Base-by-base conservation (phyloP, 2,329 filamentous ascomycete genomes). In the Raffaelea deltoideospora region DNA sequence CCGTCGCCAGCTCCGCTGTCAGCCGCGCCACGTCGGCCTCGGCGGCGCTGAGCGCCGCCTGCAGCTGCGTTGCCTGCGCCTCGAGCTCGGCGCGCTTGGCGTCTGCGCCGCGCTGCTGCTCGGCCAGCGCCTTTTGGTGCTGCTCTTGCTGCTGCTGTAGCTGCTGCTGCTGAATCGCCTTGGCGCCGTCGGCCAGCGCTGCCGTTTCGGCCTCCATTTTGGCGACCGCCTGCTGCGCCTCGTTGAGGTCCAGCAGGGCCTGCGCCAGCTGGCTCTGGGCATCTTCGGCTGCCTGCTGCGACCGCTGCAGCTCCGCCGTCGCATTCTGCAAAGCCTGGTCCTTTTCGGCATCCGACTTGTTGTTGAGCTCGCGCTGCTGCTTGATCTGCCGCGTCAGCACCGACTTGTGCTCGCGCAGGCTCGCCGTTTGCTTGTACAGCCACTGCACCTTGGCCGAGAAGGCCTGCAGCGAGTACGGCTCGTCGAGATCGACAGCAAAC, bases 361-460 rank as follows among this genome's bases (percentile, higher is more conserved):
- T 86, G 58, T 93, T 93, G 39, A 95, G 69, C 51, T 93, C 85
- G 40, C 87, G 80, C 58, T 96, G 88, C 53, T 96, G 87, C 59
- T 93, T 88, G 50, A 95, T 88, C 54, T 96, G 87, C 31, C 86
- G 76, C 50, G 88, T 80, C 9, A 96, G 67, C 18, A 94, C 87
- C 34, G 76, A 74, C 53, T 94, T 92, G 53, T 96, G 87, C 48
- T 94, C 83, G 43, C 83, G 78, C 26, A 95, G 63, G 17, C 72
- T 72, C 15, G 77, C 79, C n/a, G 84, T 72, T 40, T 84, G 80
- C 29, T 68, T 66, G 51, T 86, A 84, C 5, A 95, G 62, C 59
- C 76, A 80, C 48, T 86, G 79, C 1, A 96, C 76, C 49, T 83
- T 84, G 9, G 72, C 63, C 14, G 76, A 79, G 53, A 96, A 92